Percentiles rank a stretch among this genome's conserved stretches.
Conservation (phyloP, 148 eudicot species). For the Rhododendron williamsianum region DNA sequence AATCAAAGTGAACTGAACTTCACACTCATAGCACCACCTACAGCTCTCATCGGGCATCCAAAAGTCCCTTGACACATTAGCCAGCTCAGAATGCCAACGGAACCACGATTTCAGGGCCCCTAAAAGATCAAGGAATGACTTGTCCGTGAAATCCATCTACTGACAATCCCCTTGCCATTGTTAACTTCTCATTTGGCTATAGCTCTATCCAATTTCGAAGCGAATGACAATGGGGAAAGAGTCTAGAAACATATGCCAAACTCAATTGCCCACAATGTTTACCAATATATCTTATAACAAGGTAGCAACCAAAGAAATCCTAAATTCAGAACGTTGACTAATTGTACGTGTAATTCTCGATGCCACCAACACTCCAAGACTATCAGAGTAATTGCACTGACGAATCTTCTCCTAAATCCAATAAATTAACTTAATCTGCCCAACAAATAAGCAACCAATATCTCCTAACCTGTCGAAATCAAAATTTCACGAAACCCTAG, state of each 20-base stretch:
- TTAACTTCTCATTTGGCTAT: conserved; percentile 61
- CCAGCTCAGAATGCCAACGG: conserved; percentile 58
- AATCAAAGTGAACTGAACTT: conserved; percentile 65
- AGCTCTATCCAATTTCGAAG: conserved; percentile 25
- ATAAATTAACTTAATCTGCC: background rate
- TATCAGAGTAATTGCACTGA: background rate
- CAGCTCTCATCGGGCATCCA: conserved; percentile 99
- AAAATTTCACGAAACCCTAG: background rate
- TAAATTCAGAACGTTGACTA: background rate
- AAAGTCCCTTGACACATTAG: conserved; percentile 78
- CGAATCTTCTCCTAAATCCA: conserved; percentile 1
- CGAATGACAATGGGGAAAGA: background rate
- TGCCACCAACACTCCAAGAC: background rate
- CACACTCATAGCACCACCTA: conserved; percentile 94
- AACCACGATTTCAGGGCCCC: conserved; percentile 68
- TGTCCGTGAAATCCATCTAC: conserved; percentile 61
- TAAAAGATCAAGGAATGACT: conserved; percentile 34
- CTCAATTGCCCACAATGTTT: background rate
- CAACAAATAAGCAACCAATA: background rate
- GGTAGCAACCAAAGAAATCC: background rate
- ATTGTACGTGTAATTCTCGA: background rate
- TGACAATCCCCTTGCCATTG: conserved; percentile 52
- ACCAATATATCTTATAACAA: background rate
- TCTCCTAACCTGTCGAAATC: background rate
- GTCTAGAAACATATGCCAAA: conserved; percentile 1